Evolutionary conservation across 2,329 filamentous ascomycete species (phyloP), one percentile per base, ranked within the genome.

Genomic region (Fusarium tuaranense): DNA sequence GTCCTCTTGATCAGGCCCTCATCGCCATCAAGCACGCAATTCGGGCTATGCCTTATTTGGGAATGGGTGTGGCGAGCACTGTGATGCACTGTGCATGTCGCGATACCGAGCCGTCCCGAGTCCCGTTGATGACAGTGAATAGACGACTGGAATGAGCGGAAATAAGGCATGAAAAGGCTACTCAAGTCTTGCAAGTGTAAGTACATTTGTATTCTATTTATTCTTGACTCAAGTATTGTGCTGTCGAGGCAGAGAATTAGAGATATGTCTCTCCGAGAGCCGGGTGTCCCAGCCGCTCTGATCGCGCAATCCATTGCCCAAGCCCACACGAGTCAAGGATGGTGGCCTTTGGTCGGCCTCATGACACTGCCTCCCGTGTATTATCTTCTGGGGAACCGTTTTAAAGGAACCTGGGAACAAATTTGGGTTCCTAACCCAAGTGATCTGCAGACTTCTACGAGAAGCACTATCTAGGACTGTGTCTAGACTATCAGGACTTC

Each of bases 11-110:
- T 44, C 41, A 53, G 48, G 48, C 27, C 39, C 58, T 63, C 65
- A 36, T 64, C 46, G 59, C 64, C 27, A 55, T 76, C 36, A 63
- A 75, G 66, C 73, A 75, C 73, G 73, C 73, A 74, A 75, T 75
- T 36, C 34, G 18, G 61, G 60, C 73, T 72, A 69, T 71, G 55
- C 39, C 73, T 48, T 44, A 73, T 71, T 25, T 30, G 60, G 73
- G 41, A 67, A 20, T n/a, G 0, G 0, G 71, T 73, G 55, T 10
- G n/a, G 20, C 0, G 9, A 6, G 16, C 71, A 73, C 71, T 70
- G 71, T 73, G 0, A 13, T 20, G 22, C 36, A 69, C 68, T 69
- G 67, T 65, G 51, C 36, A 57, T 32, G 59, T 18, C 30, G 34
- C 53, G 46, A 69, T 63, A 36, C 68, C 74, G 71, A 73, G 70